Percentiles rank a stretch among this genome's conserved stretches.
These are phyloP conservation scores for Glarea lozoyensis DNA, from an alignment of 495 filamentous ascomycete genomes.

Conservation along the genomic window DNA sequence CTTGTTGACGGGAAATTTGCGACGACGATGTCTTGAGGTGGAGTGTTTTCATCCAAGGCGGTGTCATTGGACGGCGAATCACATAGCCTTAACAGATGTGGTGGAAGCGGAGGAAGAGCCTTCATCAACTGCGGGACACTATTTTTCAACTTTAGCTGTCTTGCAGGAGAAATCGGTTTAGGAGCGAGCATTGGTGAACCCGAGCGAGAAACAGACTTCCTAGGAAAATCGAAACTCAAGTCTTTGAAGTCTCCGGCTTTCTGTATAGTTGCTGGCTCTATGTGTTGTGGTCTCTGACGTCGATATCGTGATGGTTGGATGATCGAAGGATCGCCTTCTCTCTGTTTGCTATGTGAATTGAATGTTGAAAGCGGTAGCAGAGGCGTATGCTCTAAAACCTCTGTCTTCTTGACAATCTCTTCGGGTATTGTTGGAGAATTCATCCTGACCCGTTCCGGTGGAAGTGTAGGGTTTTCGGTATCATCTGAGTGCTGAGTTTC, in stretches of 20 bases:
- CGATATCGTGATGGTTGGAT: too few species aligned
- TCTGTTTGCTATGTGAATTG: too few species aligned
- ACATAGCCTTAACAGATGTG: neutral
- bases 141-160: conserved; percentile 36
- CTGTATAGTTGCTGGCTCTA: neutral
- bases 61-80: neutral
- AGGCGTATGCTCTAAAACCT: neutral
- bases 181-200: conserved; percentile 29
- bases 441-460: neutral
- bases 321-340: too few species aligned
- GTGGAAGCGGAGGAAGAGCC: conserved; percentile 33
- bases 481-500: too few species aligned
- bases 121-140: conserved; percentile 44
- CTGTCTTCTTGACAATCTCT: neutral
- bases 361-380: neutral
- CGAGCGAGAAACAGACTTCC: conserved; percentile 6
- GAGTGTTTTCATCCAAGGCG: neutral
- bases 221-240: conserved; percentile 7
- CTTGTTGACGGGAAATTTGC: neutral
- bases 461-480: neutral
- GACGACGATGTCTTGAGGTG: neutral
- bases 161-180: conserved; percentile 36
- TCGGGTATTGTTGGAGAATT: conserved; percentile 2
- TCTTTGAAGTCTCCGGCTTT: neutral
- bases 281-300: neutral